Percentiles rank a stretch among this genome's conserved stretches.
Conservation (phyloP, 306 rosid species). For the Cucumis hystrix region DNA sequence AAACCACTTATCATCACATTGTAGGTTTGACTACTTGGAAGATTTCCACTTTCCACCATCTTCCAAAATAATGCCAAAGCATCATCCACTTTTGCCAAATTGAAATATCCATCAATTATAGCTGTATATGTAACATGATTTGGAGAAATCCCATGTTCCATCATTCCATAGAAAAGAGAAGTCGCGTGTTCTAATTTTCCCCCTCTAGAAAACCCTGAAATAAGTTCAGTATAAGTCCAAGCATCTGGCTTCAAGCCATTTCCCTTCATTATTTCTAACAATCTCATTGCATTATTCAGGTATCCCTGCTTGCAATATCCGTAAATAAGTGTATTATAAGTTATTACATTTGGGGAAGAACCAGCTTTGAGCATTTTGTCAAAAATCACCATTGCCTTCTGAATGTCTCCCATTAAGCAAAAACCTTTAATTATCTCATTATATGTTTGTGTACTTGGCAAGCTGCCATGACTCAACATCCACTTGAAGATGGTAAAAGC, state of each 20-base stretch:
- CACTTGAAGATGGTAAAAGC: constrained; percentile 16
- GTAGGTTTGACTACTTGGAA: constrained; percentile 23
- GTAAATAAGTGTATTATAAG: constrained; percentile 24
- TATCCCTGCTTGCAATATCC: constrained; percentile 15
- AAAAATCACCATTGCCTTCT: constrained; percentile 24
- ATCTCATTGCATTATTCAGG: constrained; percentile 22
- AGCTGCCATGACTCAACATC: constrained; percentile 27
- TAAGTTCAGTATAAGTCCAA: constrained; percentile 27
- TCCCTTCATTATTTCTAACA: constrained; percentile 26
- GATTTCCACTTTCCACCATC: constrained; percentile 23
- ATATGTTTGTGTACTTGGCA: constrained; percentile 17
- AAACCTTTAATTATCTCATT: constrained; percentile 28
- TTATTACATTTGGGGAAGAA: constrained; percentile 21
- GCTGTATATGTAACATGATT: constrained; percentile 24
- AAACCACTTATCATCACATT: constrained; percentile 29
- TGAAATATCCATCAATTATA: constrained; percentile 25
- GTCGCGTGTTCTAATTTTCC: constrained; percentile 13
- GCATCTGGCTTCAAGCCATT: constrained; percentile 24
- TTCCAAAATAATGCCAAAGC: constrained; percentile 18
- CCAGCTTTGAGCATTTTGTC: constrained; percentile 28
- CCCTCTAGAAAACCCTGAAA: constrained; percentile 21
- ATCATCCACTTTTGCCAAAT: constrained; percentile 15
- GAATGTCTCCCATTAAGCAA: constrained; percentile 15
- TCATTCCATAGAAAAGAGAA: constrained; percentile 20
- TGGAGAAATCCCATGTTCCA: constrained; percentile 20